These are phyloP conservation scores for Rhizomucor pusillus DNA, from an alignment of 371 early-diverging fungal genomes.

Conservation along the genomic window DNA sequence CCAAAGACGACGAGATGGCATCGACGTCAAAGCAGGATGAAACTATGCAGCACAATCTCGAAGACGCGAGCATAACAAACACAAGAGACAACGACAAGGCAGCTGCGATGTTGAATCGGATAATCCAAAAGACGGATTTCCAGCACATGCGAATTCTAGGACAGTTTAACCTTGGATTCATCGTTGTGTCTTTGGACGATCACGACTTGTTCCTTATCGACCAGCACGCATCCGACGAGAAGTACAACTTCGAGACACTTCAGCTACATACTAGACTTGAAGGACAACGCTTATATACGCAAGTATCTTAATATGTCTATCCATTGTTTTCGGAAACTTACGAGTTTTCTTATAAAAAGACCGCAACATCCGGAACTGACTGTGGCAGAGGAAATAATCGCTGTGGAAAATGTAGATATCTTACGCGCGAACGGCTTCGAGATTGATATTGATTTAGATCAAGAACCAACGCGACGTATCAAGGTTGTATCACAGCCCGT, in stretches of 20 bases:
- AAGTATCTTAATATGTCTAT: slow-evolving; percentile 1
- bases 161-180: slow-evolving; percentile 99
- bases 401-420: slow-evolving; percentile 70
- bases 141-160: slow-evolving; percentile 84
- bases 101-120: slow-evolving; percentile 50
- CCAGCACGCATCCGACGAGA: slow-evolving; percentile 99
- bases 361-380: slow-evolving; percentile 63
- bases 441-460: slow-evolving; percentile 54
- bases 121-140: slow-evolving; percentile 85
- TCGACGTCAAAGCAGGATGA: too few relatives aligned
- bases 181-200: slow-evolving; percentile 68
- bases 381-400: slow-evolving; percentile 76
- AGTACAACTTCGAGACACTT: slow-evolving; percentile 91
- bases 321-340: neutral
- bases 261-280: slow-evolving; percentile 59
- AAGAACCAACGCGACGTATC: slow-evolving; percentile 62
- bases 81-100: slow-evolving; percentile 50
- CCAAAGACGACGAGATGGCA: too few relatives aligned
- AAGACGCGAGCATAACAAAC: slow-evolving; percentile 41
- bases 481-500: slow-evolving; percentile 65
- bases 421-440: slow-evolving; percentile 82
- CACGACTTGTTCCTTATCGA: slow-evolving; percentile 92
- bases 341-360: slow-evolving; percentile 10
- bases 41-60: too few relatives aligned
- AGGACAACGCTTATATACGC: slow-evolving; percentile 58